Evolutionary conservation across 2,329 filamentous ascomycete genomes (phyloP).

Genomic region (Neofusicoccum umdonicola): DNA sequence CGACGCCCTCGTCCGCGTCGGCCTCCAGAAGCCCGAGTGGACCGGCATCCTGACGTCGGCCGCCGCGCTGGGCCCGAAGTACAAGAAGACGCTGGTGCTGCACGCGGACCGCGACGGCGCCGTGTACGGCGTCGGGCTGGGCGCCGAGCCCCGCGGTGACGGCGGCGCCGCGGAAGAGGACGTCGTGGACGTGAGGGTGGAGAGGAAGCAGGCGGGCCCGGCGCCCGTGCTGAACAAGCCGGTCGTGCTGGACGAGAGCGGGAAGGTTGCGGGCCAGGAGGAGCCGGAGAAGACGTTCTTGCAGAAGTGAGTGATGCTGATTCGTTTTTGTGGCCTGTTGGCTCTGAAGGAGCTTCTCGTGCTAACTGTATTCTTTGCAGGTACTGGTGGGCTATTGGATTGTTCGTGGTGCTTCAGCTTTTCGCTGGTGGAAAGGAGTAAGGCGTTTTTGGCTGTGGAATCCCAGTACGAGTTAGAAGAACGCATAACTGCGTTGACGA

Average conservation of each 20-base stretch:
- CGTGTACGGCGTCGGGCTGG: conserved; percentile 47
- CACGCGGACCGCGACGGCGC: conserved; percentile 44
- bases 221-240: conserved; percentile 52
- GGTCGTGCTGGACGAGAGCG: conserved; percentile 55
- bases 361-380: conserved; percentile 30
- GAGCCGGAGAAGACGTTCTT: conserved; percentile 51
- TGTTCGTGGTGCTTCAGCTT: conserved; percentile 48
- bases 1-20: conserved; percentile 44
- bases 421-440: conserved; percentile 39
- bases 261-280: conserved; percentile 46
- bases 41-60: conserved; percentile 47
- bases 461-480: neutral
- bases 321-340: neutral
- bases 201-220: conserved; percentile 38
- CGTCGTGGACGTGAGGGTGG: conserved; percentile 43
- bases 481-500: neutral
- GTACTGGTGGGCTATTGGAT: conserved; percentile 51
- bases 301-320: conserved; percentile 45
- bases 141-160: conserved; percentile 30
- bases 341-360: neutral
- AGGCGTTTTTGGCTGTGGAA: neutral
- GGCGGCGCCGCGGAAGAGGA: conserved; percentile 24
- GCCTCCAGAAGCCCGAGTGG: conserved; percentile 42
- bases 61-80: conserved; percentile 40
- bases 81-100: conserved; percentile 44